Evolutionary conservation across 2,329 filamentous ascomycete genomes (phyloP), one percentile per base, ranked within the genome.

Genomic region (Cordyceps tenuipes): DNA sequence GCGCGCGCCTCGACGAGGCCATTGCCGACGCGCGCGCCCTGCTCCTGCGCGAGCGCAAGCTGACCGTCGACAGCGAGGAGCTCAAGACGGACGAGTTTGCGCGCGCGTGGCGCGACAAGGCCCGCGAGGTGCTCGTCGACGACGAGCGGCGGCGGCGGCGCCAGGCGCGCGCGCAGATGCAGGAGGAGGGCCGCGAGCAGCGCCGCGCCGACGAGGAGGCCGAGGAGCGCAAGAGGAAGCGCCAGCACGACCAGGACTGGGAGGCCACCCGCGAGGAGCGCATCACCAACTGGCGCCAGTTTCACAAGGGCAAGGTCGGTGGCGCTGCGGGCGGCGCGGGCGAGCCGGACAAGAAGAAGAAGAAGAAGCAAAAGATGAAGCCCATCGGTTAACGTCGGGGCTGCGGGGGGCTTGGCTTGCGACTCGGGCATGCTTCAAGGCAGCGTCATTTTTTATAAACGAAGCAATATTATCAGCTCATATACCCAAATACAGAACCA

Each of bases 21-120:
- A 97, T 97, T 67, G 89, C 93, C 43, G 94, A 99, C 73, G 94
- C 94, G 53, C 91, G 94, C 68, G 93, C 94, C 84, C 83, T 99
- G 47, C 80, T 97, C 60, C 94, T 99, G 70, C 89, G 94, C 65
- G 92, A 97, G 73, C 87, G 91, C 75, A 96, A 96, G 73, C 93
- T 93, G 81, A 96, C 88, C 0, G 84, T 90, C 55, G 91, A 99
- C 76, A 90, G 87, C 65, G 86, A 88, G 58, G 94, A 97, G 76
- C 82, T 93, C 64, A 88, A 91, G 74, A 91, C 90, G 39, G 84
- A 88, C 15, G 86, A 89, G 52, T 97, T 97, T 71, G 86, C 86
- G 65, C 83, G 82, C 67, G 86, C 89, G 71, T 99, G 94, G 94
- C 85, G 90, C 66, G 86, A 92, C 72, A 97, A 97, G 83, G 85